These are phyloP conservation scores for Gardenia jasminoides DNA, from an alignment of 257 asterid species.

Conservation along the genomic window DNA sequence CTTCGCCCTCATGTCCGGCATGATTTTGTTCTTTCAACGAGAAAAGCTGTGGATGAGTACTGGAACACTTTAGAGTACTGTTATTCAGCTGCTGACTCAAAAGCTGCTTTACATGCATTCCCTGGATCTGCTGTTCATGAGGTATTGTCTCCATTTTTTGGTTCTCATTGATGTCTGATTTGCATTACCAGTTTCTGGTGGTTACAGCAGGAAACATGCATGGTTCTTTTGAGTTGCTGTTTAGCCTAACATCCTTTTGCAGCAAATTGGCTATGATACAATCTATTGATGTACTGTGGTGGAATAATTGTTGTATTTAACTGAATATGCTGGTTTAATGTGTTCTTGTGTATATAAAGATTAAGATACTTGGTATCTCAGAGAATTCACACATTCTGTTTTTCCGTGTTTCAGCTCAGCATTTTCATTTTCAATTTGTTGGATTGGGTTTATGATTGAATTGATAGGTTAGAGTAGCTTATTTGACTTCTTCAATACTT, in stretches of 20 bases:
- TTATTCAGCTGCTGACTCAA: slow-evolving; percentile 71
- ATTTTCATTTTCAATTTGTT: not conserved
- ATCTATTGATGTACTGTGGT: not conserved
- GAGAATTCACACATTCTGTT: not conserved
- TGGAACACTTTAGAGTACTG: slow-evolving; percentile 93
- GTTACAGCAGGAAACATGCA: not conserved
- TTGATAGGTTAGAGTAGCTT: not conserved
- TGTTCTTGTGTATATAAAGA: not conserved
- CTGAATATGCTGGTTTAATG: not conserved
- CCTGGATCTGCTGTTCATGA: slow-evolving; percentile 92
- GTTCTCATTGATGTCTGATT: slow-evolving; percentile 11
- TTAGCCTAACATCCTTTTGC: not conserved
- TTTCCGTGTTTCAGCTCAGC: not conserved
- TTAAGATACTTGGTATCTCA: not conserved
- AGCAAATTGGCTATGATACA: not conserved
- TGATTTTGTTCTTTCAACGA: slow-evolving; percentile 85
- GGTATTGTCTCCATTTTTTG: slow-evolving; percentile 40
- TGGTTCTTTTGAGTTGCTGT: not conserved
- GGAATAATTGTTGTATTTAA: not conserved
- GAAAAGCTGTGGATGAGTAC: slow-evolving; percentile 78
- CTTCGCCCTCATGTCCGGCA: slow-evolving; percentile 94
- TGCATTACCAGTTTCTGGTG: slow-evolving; percentile 12
- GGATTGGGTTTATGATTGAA: not conserved
- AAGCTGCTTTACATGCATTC: slow-evolving; percentile 86
- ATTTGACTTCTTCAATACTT: not conserved